phyloP scores from a whole-genome alignment of 2,329 filamentous ascomycete genomes.

The Colletotrichum tropicicola region DNA sequence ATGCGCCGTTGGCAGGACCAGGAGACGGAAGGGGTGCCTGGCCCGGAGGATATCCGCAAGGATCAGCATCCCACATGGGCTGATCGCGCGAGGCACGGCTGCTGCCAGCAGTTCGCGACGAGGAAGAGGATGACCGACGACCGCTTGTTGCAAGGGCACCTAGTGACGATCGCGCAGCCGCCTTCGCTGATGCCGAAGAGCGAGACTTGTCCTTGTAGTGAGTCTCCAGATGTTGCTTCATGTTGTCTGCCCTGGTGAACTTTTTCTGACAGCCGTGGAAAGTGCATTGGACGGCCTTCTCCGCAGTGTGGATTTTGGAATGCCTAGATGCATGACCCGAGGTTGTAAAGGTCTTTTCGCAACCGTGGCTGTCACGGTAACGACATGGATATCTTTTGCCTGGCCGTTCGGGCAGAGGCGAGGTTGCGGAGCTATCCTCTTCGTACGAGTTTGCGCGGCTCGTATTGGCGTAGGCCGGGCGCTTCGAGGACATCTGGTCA shows the following conservation, averaged over 20 bases:
- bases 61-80: constrained; percentile 51
- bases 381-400: constrained; percentile 79
- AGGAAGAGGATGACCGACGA: constrained; percentile 40
- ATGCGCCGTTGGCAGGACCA: constrained; percentile 45
- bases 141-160: constrained; percentile 36
- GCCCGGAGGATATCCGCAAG: constrained; percentile 41
- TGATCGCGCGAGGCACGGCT: constrained; percentile 41
- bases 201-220: constrained; percentile 73
- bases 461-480: constrained; percentile 51
- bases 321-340: constrained; percentile 87
- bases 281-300: constrained; percentile 77
- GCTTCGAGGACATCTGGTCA: constrained; percentile 45
- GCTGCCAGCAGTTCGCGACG: constrained; percentile 40
- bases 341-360: constrained; percentile 83
- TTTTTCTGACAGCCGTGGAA: constrained; percentile 79
- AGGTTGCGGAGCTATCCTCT: constrained; percentile 55
- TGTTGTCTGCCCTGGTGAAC: constrained; percentile 85
- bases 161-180: constrained; percentile 38
- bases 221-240: constrained; percentile 85
- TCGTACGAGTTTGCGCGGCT: constrained; percentile 61
- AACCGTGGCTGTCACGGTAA: constrained; percentile 75
- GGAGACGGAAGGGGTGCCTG: constrained; percentile 46
- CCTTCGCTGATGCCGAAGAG: constrained; percentile 40
- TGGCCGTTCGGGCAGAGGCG: constrained; percentile 53
- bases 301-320: constrained; percentile 84